phyloP scores from a whole-genome alignment of 2,329 filamentous ascomycete genomes.

The Aspergillus ustus region DNA sequence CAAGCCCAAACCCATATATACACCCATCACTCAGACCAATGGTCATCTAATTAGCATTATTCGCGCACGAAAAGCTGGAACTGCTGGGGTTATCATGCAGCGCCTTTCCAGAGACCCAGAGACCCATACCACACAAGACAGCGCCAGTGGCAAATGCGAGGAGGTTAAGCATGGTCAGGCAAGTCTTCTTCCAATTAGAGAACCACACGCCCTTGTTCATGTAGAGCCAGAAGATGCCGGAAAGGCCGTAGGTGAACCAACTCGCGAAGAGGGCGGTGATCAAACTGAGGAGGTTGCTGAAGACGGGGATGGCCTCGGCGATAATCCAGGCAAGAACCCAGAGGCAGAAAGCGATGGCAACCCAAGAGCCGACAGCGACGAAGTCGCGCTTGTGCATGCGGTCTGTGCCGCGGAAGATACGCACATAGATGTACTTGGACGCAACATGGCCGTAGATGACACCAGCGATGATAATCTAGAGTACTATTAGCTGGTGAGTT shows the following conservation, averaged over 20 bases:
- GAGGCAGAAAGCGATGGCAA: constrained; percentile 57
- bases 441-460: constrained; percentile 72
- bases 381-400: constrained; percentile 58
- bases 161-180: constrained; percentile 33
- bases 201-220: constrained; percentile 41
- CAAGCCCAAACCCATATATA: constrained; percentile 10
- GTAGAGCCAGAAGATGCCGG: constrained; percentile 45
- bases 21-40: not conserved
- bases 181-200: constrained; percentile 37
- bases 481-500: constrained; percentile 4
- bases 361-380: constrained; percentile 61
- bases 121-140: constrained; percentile 38
- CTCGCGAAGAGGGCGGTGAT: constrained; percentile 67
- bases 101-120: constrained; percentile 41
- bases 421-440: constrained; percentile 68
- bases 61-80: constrained; percentile 39
- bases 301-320: constrained; percentile 71
- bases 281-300: constrained; percentile 68
- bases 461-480: constrained; percentile 68
- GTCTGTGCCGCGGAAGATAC: constrained; percentile 64
- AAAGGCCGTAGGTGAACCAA: constrained; percentile 64
- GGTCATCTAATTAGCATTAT: constrained; percentile 25
- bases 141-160: constrained; percentile 28
- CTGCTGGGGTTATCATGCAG: constrained; percentile 38
- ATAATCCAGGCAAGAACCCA: constrained; percentile 71